A percentile compares a stretch with the other conserved stretches of the same genome.
Evolutionary conservation across 1,284 basidiomycete species (phyloP).

Genomic region (Heterobasidion irregulare): DNA sequence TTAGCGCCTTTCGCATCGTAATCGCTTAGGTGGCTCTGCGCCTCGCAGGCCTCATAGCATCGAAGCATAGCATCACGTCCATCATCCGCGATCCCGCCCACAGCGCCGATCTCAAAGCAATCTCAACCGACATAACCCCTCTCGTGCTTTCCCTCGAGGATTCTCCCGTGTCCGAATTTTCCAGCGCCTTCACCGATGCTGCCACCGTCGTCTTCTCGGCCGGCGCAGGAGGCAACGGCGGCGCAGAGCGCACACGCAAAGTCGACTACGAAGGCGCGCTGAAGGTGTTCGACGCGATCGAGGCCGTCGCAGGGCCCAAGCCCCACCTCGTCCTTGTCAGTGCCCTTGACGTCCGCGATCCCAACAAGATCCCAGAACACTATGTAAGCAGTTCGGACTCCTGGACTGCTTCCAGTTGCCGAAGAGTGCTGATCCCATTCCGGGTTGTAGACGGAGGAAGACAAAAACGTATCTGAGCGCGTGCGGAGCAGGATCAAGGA

Average conservation of each 20-base stretch:
- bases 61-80: slow-evolving; percentile 39
- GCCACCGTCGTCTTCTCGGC: slow-evolving; percentile 59
- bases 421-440: slow-evolving; percentile 17
- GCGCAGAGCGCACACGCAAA: slow-evolving; percentile 50
- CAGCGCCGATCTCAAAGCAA: slow-evolving; percentile 34
- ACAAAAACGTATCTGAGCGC: slow-evolving; percentile 35
- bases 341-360: slow-evolving; percentile 56
- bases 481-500: slow-evolving; percentile 32
- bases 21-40: slow-evolving; percentile 39
- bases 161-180: slow-evolving; percentile 38
- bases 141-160: slow-evolving; percentile 56
- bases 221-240: slow-evolving; percentile 65
- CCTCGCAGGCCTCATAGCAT: slow-evolving; percentile 39
- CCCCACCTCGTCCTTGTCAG: slow-evolving; percentile 58
- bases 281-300: slow-evolving; percentile 69
- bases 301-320: slow-evolving; percentile 35
- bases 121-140: slow-evolving; percentile 37
- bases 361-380: slow-evolving; percentile 40
- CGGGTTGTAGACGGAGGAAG: slow-evolving; percentile 11
- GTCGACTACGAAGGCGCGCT: slow-evolving; percentile 70
- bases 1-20: not conserved
- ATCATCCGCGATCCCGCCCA: slow-evolving; percentile 47
- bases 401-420: slow-evolving; percentile 22
- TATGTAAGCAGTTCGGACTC: slow-evolving; percentile 34
- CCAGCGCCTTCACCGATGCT: slow-evolving; percentile 37